These are phyloP conservation scores for Immersiporthe knoxdaviesiana DNA, from an alignment of 2,329 filamentous ascomycete genomes.

Conservation along the genomic window DNA sequence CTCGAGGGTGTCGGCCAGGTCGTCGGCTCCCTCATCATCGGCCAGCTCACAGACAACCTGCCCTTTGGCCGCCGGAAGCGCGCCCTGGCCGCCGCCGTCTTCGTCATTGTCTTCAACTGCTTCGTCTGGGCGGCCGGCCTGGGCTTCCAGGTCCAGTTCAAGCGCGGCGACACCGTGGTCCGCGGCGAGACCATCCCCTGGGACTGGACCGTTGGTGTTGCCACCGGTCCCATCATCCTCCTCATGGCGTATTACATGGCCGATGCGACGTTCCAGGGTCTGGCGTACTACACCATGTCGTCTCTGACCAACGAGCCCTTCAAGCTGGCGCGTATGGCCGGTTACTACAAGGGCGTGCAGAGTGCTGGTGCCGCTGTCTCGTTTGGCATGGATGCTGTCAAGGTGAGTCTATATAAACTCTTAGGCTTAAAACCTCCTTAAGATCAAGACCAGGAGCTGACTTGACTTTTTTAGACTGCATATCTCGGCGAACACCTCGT, in stretches of 20 bases:
- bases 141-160: conserved; percentile 64
- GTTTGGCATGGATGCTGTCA: conserved; percentile 41
- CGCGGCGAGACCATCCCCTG: conserved; percentile 32
- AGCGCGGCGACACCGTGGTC: conserved; percentile 29
- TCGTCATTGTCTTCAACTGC: conserved; percentile 66
- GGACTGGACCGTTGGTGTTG: conserved; percentile 35
- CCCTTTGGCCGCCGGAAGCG: conserved; percentile 59
- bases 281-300: conserved; percentile 74
- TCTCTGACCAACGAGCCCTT: conserved; percentile 73
- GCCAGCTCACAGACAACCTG: conserved; percentile 63
- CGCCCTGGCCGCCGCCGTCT: conserved; percentile 60
- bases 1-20: conserved; percentile 77
- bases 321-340: conserved; percentile 74
- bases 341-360: conserved; percentile 83
- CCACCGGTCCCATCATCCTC: conserved; percentile 35
- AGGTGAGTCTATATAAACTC: conserved; percentile 32
- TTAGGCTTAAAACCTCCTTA: too few species aligned
- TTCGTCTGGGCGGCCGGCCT: conserved; percentile 72
- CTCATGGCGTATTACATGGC: conserved; percentile 36
- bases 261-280: conserved; percentile 49
- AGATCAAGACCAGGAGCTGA: background rate
- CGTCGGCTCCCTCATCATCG: conserved; percentile 67
- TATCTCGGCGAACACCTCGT: conserved; percentile 34
- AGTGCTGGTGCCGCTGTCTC: conserved; percentile 68
- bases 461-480: conserved; percentile 28